Base-by-base conservation (phyloP, 345 rosid species). In the Eucalyptus cloeziana region DNA sequence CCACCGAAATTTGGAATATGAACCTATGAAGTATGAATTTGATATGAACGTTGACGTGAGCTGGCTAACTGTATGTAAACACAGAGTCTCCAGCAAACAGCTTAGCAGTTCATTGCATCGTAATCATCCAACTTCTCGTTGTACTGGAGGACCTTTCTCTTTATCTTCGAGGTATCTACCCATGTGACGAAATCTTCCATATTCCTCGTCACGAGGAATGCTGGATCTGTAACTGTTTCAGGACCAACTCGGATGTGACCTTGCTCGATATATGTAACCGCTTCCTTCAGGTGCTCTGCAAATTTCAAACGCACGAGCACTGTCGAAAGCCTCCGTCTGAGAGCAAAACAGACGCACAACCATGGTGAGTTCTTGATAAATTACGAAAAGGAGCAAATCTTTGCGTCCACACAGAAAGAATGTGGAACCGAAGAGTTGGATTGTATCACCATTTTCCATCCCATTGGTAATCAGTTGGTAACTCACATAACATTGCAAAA, bases 181-280 rank as follows among this genome's bases (percentile, higher is more conserved):
- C 98, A 97, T 4, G 99, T 97, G 86, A 96, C 93, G 31, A 96
- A 96, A 92, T 97, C 99, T 90, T 97, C 99, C 97, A 95, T 96
- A 88, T 96, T 97, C 92, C 99, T 91, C 3, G 99, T 96, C 40
- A 97, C 99, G 5, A 96, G 93, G 92, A 94, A 97, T 67, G 99
- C 97, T 5, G 99, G 98, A 91, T 97, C 99, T 13, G 95, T 96
- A 47, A 97, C 90, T 1, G 97, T 96, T 69, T 97, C 98, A 0
- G 98, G 98, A 81, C 99, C 99, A n/a, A 96, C 98, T 87, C 98
- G 95, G 89, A 97, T 89, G 89, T 97, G 99, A 54, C 98, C 98
- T 91, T 97, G 99, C 93, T 96, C 97, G n/a, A 97, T 96, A 89
- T 96, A 96, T 67, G 99, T 96, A 60, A 96, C 93, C 1, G 99